Evolutionary conservation across 140 eudicot genomes (phyloP), one percentile per base, ranked within the genome.

Genomic region (Senecio squalidus): DNA sequence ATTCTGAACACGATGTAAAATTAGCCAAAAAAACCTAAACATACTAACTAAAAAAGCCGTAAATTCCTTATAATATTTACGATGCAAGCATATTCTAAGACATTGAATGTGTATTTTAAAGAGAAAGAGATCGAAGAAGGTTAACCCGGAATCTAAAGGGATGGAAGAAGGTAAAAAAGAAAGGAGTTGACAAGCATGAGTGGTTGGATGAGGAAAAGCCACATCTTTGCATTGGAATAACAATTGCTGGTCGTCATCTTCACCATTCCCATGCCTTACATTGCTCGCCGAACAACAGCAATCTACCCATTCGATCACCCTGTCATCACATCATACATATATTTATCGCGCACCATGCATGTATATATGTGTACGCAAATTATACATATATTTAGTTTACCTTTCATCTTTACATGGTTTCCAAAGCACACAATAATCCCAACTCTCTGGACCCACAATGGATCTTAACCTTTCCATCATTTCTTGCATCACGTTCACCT

Each of bases 241-340:
- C 29, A 72, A 18, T 30, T 55, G 33, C 13, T 51, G 79, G 21
- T 67, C 58, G 28, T 74, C 73, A 10, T 31, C 79, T n/a, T 80
- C 69, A 22, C 60, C 75, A 52, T 52, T 50, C 13, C 48, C 70
- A 41, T 23, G 66, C 18, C 48, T 52, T 3, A 44, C 54, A 21
- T 58, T 55, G 67, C 73, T 74, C 60, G 96, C 98, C 66, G 74
- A 90, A 69, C 98, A 91, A 38, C 91, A 86, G 51, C 98, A 91
- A 59, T 77, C 86, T 51, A 79, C 73, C 84, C 78, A 91, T 74
- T 91, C 98, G 39, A 91, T 70, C 62, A 56, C 81, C 77, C 98
- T 90, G 45, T 2, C 55, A 13, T 63, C 43, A 61, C 43, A 46
- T 30, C 39, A 48, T n/a, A 62, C 23, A n/a, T 47, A 2, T 16